phyloP scores from a whole-genome alignment of 2,329 filamentous ascomycete genomes.

The Diplodia intermedia region DNA sequence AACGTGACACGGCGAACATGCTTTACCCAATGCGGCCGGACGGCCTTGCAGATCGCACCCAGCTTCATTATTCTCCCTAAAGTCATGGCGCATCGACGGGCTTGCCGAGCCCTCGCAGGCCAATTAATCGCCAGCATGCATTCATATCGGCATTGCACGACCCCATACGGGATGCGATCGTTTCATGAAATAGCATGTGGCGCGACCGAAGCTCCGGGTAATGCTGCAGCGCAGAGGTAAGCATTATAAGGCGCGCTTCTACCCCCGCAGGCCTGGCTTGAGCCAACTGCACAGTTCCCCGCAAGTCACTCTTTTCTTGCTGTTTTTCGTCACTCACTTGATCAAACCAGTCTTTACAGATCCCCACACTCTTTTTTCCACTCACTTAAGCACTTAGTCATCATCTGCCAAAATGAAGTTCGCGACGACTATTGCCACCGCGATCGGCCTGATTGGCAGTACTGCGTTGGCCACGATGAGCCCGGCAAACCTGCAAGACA shows the following conservation, averaged over 20 bases:
- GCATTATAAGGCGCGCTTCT: background rate
- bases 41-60: background rate
- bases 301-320: background rate
- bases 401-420: background rate
- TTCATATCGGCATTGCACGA: background rate
- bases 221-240: background rate
- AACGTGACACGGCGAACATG: background rate
- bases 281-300: background rate
- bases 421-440: too few relatives aligned
- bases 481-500: slow-evolving; percentile 16
- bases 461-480: slow-evolving; percentile 14
- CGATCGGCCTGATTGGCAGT: slow-evolving; percentile 1
- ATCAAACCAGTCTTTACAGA: background rate
- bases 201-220: background rate
- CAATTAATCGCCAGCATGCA: background rate
- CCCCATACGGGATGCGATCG: background rate
- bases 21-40: background rate
- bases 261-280: background rate
- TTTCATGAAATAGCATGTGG: background rate
- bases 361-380: too few relatives aligned
- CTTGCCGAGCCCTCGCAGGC: background rate
- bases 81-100: background rate
- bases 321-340: background rate
- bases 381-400: background rate
- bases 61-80: background rate